A percentile compares a stretch with the other conserved stretches of the same genome.
Conservation (phyloP, 164 flowering plant species). For the Macadamia tetraphylla region DNA sequence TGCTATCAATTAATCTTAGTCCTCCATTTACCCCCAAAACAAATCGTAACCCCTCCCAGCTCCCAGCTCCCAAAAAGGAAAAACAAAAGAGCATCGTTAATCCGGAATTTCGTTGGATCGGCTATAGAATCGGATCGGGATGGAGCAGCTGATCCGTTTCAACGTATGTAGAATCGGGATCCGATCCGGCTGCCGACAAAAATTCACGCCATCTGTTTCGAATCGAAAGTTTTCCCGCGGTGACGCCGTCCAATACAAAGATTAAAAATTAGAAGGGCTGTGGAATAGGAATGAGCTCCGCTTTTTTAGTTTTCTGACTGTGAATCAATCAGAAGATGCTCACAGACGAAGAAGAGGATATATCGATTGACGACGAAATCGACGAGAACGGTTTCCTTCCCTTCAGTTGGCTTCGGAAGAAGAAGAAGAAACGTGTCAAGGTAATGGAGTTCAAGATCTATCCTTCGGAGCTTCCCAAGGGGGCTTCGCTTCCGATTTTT, state of each 20-base stretch:
- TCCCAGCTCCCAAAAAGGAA: too few relatives aligned
- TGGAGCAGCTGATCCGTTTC: too few relatives aligned
- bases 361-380: constrained; percentile 10
- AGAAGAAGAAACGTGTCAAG: constrained; percentile 10
- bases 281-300: neutral
- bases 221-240: neutral
- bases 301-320: too few relatives aligned
- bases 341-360: constrained; percentile 9
- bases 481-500: constrained; percentile 50
- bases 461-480: constrained; percentile 4
- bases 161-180: too few relatives aligned
- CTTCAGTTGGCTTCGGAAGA: constrained; percentile 1
- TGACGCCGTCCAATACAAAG: neutral
- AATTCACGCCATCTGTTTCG: too few relatives aligned
- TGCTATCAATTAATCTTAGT: too few relatives aligned
- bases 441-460: neutral
- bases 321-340: neutral
- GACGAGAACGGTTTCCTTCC: constrained; percentile 25
- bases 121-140: too few relatives aligned
- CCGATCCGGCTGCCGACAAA: too few relatives aligned
- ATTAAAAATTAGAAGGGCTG: neutral
- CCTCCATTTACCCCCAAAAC: too few relatives aligned
- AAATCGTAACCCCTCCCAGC: too few relatives aligned
- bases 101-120: too few relatives aligned
- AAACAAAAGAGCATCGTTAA: too few relatives aligned